A percentile compares a stretch with the other conserved stretches of the same genome.
Conservation (phyloP, 768 basidiomycete genomes). For the Terana coerulea region DNA sequence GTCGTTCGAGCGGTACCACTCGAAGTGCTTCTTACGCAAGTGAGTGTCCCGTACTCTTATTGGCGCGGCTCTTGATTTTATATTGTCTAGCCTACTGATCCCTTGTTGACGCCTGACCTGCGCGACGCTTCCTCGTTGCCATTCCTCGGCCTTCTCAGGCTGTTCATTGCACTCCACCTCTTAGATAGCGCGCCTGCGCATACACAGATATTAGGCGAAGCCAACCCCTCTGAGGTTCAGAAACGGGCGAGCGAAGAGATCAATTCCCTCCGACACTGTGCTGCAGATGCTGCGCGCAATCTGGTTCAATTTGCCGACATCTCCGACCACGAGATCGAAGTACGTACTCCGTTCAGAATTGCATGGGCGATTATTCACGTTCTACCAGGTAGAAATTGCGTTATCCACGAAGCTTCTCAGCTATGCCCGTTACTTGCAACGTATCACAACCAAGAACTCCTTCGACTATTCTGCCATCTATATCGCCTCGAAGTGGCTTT, state of each 20-base stretch:
- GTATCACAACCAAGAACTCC: constrained; percentile 2
- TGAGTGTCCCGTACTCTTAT: neutral
- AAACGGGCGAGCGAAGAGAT: neutral
- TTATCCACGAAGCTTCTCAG: constrained; percentile 5
- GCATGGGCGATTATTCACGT: neutral
- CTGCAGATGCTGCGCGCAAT: neutral
- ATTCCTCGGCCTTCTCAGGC: neutral
- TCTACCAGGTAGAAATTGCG: neutral
- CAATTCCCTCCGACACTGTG: neutral
- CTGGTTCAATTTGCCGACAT: neutral
- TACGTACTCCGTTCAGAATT: neutral
- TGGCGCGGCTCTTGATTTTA: neutral
- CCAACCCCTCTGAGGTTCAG: too few relatives aligned
- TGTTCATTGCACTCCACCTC: neutral
- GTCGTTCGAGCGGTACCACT: neutral
- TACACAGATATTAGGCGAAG: too few relatives aligned
- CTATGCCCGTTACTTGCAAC: constrained; percentile 5
- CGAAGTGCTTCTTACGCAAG: neutral
- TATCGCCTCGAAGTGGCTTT: constrained; percentile 2
- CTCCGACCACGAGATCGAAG: neutral
- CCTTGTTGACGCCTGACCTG: neutral
- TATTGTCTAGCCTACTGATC: neutral
- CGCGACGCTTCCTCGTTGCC: neutral
- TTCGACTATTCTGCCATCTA: constrained; percentile 15
- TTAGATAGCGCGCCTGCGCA: too few relatives aligned